Base-by-base conservation (phyloP, 108 stramenopile species). In the Fistulifera solaris region DNA sequence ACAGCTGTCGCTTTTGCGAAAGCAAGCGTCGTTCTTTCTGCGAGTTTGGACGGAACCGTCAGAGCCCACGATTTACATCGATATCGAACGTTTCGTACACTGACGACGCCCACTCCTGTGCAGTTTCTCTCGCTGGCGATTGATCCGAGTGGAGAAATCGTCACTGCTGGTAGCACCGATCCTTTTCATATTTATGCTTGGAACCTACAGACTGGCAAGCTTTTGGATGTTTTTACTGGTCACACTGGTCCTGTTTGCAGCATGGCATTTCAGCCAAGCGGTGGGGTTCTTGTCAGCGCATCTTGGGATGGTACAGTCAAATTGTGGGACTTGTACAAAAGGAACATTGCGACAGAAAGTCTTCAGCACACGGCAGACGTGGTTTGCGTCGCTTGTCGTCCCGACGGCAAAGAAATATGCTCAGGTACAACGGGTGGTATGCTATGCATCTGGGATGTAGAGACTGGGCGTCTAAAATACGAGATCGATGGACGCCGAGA, bases 241-340 rank as follows among this genome's bases (percentile, higher is more conserved):
- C 99, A 99, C 64, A 57, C 77, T 15, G 99, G 95, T 2, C 99
- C 99, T 1, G 70, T 99, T 21, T 67, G 77, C 19, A 65, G 62
- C 21, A 57, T 98, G 31, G 73, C 70, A 11, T 98, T 96, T 52
- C 77, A 84, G 65, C 76, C 85, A 39, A 72, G 60, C 43, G 66
- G 81, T 13, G 94, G 89, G 1, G 78, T 68, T 12, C 60, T 99
- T 22, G 95, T 94, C 3, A 85, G 87, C 45, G 94, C 86, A 24
- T 94, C 93, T 15, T 99, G 99, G 99, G 99, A 99, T 63, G 94
- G 94, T 7, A 94, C 93, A 12, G 89, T 95, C 19, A 96, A 95
- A 57, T 60, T 98, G 0, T 99, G 97, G 99, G 94, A 98, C 63
- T 64, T 97, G 14, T 98, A 93, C 83, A 94, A 95, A 67, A 69